phyloP scores from a whole-genome alignment of 2,329 filamentous ascomycete genomes.

The Helicocarpus griseus region DNA sequence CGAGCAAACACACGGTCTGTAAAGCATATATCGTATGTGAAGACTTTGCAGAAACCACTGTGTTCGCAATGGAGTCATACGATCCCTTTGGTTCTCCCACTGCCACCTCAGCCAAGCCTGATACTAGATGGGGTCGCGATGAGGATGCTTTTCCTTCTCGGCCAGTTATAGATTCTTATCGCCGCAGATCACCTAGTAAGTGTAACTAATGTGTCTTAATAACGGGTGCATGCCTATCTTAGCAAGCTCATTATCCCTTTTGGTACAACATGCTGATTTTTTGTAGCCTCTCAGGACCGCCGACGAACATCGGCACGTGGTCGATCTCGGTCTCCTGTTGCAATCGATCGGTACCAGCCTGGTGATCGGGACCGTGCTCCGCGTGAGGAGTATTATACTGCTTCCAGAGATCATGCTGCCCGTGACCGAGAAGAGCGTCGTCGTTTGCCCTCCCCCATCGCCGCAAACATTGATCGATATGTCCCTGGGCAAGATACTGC shows the following conservation, averaged over 20 bases:
- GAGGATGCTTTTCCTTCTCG: slow-evolving; percentile 29
- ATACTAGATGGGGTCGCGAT: slow-evolving; percentile 30
- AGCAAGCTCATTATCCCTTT: background rate
- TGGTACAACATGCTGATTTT: background rate
- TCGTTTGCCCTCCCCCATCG: slow-evolving; percentile 48
- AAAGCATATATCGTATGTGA: background rate
- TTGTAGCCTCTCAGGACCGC: slow-evolving; percentile 29
- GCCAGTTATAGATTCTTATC: slow-evolving; percentile 30
- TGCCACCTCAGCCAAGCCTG: slow-evolving; percentile 16
- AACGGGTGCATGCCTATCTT: background rate
- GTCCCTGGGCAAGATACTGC: slow-evolving; percentile 51
- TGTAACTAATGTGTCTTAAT: background rate
- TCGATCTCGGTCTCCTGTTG: slow-evolving; percentile 51
- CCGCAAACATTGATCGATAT: slow-evolving; percentile 54
- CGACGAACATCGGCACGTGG: slow-evolving; percentile 36
- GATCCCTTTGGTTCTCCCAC: slow-evolving; percentile 36
- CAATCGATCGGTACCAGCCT: slow-evolving; percentile 57
- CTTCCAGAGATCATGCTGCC: slow-evolving; percentile 31
- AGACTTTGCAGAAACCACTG: background rate
- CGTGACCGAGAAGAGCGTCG: slow-evolving; percentile 49
- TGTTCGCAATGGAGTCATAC: slow-evolving; percentile 36
- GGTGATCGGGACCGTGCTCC: slow-evolving; percentile 37
- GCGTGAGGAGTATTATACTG: slow-evolving; percentile 49
- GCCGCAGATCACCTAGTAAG: slow-evolving; percentile 40
- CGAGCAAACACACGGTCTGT: background rate